Base-by-base conservation (phyloP, 306 rosid genomes). In the Geum urbanum region DNA sequence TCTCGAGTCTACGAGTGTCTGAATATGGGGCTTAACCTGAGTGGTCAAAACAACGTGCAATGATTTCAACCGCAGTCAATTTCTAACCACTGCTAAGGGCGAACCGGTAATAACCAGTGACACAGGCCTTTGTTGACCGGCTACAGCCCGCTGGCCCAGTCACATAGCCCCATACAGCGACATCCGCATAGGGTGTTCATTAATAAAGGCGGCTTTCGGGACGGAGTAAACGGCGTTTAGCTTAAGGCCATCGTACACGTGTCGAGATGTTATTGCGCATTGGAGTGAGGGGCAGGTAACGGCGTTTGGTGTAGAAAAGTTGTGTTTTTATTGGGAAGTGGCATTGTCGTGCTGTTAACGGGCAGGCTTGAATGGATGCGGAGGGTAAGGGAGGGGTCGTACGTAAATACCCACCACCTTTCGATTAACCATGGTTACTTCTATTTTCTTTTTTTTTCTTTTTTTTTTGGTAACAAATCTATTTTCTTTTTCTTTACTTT, bases 251-350 rank as follows among this genome's bases (percentile, higher is more conserved):
- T 9, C 27, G n/a, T 63, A 47, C 27, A 22, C 1, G 40, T 66
- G 85, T 71, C 66, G 19, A 4, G 0, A 9, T 0, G 6, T 5
- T 1, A 74, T 74, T 74, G 79, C 70, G 47, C 50, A 9, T 35
- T 20, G 63, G 39, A 20, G 60, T 19, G 39, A 7, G 3, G 20
- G n/a, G 60, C 41, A 46, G 0, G n/a, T 67, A 74, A 81, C 84
- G 86, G 61, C 80, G 84, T 85, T 76, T 67, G 11, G 76, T 82
- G 69, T 68, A 73, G 57, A 50, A 50, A 78, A 81, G 85, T 73
- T 75, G 83, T 27, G 68, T 69, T 84, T 86, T 86, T 82, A 78
- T 88, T 80, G 86, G 84, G 82, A 88, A 86, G 70, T 78, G 89
- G 87, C 76, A 20, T 75, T 88, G 95, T 86, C 95, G 79, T 78